phyloP scores from a whole-genome alignment of 768 basidiomycete genomes.

The Tricholoma furcatifolium region DNA sequence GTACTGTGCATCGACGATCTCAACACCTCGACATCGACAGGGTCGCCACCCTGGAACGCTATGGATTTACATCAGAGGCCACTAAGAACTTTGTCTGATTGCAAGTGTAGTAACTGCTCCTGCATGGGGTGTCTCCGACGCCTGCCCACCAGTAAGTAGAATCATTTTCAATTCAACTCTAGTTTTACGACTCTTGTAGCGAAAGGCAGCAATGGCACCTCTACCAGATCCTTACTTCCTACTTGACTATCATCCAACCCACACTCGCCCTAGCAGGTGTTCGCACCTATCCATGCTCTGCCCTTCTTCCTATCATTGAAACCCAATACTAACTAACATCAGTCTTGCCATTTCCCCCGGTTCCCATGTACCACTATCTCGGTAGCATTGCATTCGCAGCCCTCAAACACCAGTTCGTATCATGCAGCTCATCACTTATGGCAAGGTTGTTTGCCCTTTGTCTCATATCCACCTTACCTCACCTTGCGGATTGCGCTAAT shows the following conservation, averaged over 20 bases:
- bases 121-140: constrained; percentile 58
- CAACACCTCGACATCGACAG: constrained; percentile 23
- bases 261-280: constrained; percentile 67
- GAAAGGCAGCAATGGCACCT: constrained; percentile 50
- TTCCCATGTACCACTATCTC: constrained; percentile 77
- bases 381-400: constrained; percentile 71
- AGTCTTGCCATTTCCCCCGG: constrained; percentile 55
- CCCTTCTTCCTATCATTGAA: constrained; percentile 60
- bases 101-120: constrained; percentile 54
- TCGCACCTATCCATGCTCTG: constrained; percentile 46
- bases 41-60: constrained; percentile 40
- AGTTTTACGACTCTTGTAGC: constrained; percentile 20
- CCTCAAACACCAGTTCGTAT: constrained; percentile 68
- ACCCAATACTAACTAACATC: constrained; percentile 69
- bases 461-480: background rate
- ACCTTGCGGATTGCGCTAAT: constrained; percentile 41
- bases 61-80: constrained; percentile 26
- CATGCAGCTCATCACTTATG: constrained; percentile 75
- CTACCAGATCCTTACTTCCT: constrained; percentile 52
- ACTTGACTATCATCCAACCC: constrained; percentile 71
- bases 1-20: constrained; percentile 69
- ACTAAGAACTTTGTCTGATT: background rate
- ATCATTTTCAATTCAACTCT: background rate
- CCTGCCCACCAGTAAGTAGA: constrained; percentile 34
- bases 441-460: constrained; percentile 39